Percentiles rank a stretch among this genome's conserved stretches.
phyloP scores from a whole-genome alignment of 2,329 filamentous ascomycete genomes.

The Colletotrichum neosansevieriae region DNA sequence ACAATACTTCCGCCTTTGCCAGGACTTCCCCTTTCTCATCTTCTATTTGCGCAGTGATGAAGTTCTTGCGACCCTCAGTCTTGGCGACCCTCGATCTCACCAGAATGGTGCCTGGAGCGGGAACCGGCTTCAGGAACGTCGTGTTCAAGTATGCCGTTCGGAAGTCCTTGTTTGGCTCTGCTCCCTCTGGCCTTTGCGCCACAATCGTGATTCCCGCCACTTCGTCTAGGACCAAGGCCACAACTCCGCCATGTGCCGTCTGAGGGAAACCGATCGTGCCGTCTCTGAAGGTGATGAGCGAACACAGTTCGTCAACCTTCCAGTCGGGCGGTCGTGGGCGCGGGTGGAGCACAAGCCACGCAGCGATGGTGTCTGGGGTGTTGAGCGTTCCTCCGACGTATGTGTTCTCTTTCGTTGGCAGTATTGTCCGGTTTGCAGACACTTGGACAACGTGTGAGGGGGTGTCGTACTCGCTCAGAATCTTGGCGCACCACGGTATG shows the following conservation, averaged over 20 bases:
- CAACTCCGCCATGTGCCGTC: conserved; percentile 53
- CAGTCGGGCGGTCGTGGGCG: conserved; percentile 40
- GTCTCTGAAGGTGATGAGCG: conserved; percentile 50
- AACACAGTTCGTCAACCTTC: conserved; percentile 47
- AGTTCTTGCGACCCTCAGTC: conserved; percentile 51
- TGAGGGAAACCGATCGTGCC: conserved; percentile 50
- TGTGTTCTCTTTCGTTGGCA: conserved; percentile 44
- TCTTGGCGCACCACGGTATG: conserved; percentile 51
- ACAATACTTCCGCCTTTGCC: conserved; percentile 44
- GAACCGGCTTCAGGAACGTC: conserved; percentile 50
- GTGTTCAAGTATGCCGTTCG: conserved; percentile 53
- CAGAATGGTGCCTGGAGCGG: conserved; percentile 47
- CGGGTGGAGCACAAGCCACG: conserved; percentile 53
- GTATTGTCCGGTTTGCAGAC: conserved; percentile 29
- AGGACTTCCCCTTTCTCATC: conserved; percentile 49
- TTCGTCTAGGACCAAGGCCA: conserved; percentile 54
- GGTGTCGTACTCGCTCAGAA: conserved; percentile 47
- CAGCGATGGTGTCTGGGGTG: conserved; percentile 45
- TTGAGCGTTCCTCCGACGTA: conserved; percentile 51
- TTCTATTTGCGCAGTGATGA: conserved; percentile 48
- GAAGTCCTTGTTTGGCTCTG: conserved; percentile 45
- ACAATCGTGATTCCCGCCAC: conserved; percentile 52
- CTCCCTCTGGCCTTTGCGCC: conserved; percentile 50
- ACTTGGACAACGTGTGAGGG: conserved; percentile 28
- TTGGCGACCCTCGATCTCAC: conserved; percentile 49